phyloP scores from a whole-genome alignment of 805 yeast genomes.

The Lachancea sp. region DNA sequence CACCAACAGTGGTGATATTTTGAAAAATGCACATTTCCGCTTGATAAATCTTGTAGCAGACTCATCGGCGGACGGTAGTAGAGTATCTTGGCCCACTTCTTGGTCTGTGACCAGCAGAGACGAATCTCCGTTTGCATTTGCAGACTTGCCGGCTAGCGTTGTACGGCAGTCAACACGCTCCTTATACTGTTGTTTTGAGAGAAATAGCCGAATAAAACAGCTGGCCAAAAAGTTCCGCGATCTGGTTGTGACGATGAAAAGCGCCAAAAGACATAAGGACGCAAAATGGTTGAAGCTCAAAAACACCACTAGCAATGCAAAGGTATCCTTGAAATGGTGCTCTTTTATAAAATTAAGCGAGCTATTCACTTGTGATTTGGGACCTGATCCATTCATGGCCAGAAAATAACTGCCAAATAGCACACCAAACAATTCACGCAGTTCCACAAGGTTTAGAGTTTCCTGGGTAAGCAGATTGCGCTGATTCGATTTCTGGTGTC shows the following conservation, averaged over 20 bases:
- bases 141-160: not conserved
- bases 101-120: not conserved
- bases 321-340: conserved; percentile 29
- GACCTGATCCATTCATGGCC: not conserved
- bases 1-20: conserved; percentile 1
- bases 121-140: not conserved
- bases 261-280: conserved; percentile 19
- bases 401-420: not conserved
- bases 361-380: conserved; percentile 9
- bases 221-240: conserved; percentile 26
- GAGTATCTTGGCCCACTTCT: not conserved
- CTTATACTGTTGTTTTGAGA: conserved; percentile 14
- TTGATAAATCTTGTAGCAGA: not conserved
- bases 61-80: not conserved
- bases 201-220: conserved; percentile 23
- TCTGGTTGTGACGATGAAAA: conserved; percentile 25
- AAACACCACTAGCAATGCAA: conserved; percentile 29
- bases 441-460: not conserved
- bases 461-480: not conserved
- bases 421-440: not conserved
- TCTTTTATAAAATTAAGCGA: conserved; percentile 20
- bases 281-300: conserved; percentile 28
- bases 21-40: not conserved
- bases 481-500: not conserved
- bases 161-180: not conserved